Conservation (phyloP, 2,329 filamentous ascomycete species). For the Ascomycota sp. region DNA sequence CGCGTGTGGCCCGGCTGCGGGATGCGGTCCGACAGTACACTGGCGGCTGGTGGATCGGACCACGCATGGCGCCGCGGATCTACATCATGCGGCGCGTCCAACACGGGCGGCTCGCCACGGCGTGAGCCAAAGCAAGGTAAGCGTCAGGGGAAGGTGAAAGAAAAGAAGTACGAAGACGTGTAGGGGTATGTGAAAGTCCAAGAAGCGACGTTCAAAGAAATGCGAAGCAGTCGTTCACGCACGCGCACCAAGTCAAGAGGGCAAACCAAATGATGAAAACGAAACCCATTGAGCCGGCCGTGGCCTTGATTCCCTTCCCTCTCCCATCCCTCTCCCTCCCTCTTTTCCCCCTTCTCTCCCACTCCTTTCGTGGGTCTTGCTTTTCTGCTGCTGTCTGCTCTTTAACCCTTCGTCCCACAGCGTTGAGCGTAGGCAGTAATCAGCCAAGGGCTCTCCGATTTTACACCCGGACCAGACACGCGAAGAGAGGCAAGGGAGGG, state of each 20-base stretch:
- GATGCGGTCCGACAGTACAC: constrained; percentile 23
- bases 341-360: neutral
- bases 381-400: too few species aligned
- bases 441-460: too few species aligned
- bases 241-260: too few species aligned
- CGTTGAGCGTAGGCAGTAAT: too few species aligned
- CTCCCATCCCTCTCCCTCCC: neutral
- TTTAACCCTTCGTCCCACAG: neutral
- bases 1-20: constrained; percentile 17
- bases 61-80: constrained; percentile 35
- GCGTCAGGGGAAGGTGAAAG: neutral
- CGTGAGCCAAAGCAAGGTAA: too few species aligned
- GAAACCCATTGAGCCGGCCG: neutral
- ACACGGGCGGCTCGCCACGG: neutral
- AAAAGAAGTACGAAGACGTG: neutral
- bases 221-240: too few species aligned
- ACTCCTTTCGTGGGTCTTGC: too few species aligned
- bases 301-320: neutral
- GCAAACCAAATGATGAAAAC: neutral
- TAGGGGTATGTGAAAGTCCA: neutral
- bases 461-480: too few species aligned
- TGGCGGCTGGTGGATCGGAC: constrained; percentile 45
- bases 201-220: too few species aligned
- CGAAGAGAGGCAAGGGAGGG: too few species aligned
- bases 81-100: constrained; percentile 22